A percentile compares a stretch with the other conserved stretches of the same genome.
Conservation (phyloP, 441 rosid genomes). For the Gossypium lobatum region DNA sequence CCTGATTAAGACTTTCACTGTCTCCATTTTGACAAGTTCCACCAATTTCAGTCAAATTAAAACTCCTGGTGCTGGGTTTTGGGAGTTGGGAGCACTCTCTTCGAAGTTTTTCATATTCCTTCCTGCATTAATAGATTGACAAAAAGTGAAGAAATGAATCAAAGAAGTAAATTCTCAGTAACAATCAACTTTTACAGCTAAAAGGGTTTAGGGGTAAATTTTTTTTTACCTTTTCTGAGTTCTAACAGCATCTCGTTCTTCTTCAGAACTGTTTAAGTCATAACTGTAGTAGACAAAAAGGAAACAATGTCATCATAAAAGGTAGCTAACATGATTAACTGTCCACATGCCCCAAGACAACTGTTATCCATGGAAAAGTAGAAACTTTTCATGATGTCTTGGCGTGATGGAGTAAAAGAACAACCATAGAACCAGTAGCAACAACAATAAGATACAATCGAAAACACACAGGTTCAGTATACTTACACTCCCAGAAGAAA, state of each 20-base stretch:
- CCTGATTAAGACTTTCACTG: conserved; percentile 29
- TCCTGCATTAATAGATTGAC: conserved; percentile 39
- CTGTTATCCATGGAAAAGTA: background rate
- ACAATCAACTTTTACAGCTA: background rate
- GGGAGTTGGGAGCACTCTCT: conserved; percentile 46
- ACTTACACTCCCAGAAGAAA: conserved; percentile 96
- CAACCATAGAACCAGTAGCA: background rate
- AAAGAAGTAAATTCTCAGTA: background rate
- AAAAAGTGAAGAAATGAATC: conserved; percentile 3
- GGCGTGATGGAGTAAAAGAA: background rate
- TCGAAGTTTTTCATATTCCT: conserved; percentile 72
- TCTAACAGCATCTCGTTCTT: conserved; percentile 54
- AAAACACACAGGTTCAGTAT: conserved; percentile 4
- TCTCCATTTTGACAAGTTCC: conserved; percentile 4
- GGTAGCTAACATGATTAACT: background rate
- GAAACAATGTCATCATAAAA: background rate
- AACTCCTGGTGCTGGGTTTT: conserved; percentile 30
- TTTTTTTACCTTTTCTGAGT: conserved; percentile 52
- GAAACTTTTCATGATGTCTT: background rate
- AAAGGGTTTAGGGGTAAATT: background rate
- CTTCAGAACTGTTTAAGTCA: conserved; percentile 66
- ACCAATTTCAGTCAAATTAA: conserved; percentile 26
- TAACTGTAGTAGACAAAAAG: conserved; percentile 31
- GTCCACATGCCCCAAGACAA: background rate
- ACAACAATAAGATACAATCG: background rate